A percentile compares a stretch with the other conserved stretches of the same genome.
Conservation (phyloP, 805 yeast genomes). For the Saccharomycopsis sp. region DNA sequence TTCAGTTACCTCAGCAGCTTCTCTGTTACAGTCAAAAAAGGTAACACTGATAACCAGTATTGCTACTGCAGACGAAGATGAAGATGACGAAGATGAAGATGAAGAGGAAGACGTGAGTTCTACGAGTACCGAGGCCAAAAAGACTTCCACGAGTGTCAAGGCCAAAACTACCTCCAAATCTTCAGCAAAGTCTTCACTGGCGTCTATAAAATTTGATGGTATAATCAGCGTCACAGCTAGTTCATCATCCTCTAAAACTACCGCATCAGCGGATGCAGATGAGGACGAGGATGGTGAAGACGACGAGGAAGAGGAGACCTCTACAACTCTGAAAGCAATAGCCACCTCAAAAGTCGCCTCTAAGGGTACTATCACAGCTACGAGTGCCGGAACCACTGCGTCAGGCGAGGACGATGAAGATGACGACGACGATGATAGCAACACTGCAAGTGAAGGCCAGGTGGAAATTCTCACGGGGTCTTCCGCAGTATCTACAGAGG, state of each 20-base stretch:
- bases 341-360: neutral
- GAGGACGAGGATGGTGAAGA: neutral
- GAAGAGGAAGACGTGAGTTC: neutral
- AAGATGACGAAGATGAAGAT: neutral
- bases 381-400: neutral
- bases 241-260: too few species aligned
- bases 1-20: neutral
- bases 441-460: neutral
- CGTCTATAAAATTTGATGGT: too few species aligned
- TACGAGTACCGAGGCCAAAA: too few species aligned
- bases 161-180: conserved; percentile 1
- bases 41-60: neutral
- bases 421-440: neutral
- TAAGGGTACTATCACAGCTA: neutral
- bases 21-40: neutral
- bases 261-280: neutral
- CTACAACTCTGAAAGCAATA: neutral
- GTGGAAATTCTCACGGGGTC: neutral
- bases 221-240: too few species aligned
- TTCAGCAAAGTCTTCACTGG: neutral
- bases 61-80: neutral
- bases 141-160: neutral
- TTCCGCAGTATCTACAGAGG: neutral
- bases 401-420: neutral
- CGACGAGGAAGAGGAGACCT: too few species aligned